A percentile compares a stretch with the other conserved stretches of the same genome.
Conservation (phyloP, 2,329 filamentous ascomycete species). For the Aspergillus carbonarius region DNA sequence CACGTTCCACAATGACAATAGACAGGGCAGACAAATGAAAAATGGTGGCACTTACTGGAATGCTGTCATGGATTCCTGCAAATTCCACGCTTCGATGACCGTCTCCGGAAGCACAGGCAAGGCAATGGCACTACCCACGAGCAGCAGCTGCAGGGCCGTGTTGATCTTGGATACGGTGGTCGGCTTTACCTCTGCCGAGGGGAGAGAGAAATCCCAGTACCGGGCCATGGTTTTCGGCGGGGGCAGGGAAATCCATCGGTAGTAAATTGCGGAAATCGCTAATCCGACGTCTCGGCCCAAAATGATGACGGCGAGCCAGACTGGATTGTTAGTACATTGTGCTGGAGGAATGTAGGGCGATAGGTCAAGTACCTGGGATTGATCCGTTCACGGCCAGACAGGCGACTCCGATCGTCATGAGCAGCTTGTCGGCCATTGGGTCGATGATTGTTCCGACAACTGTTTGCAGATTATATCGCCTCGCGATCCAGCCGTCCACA, state of each 20-base stretch:
- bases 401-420: constrained; percentile 92
- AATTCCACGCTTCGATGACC: constrained; percentile 55
- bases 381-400: constrained; percentile 79
- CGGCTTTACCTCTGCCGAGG: constrained; percentile 47
- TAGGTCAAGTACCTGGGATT: constrained; percentile 62
- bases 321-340: constrained; percentile 40
- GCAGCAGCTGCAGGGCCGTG: constrained; percentile 82
- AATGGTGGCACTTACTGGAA: constrained; percentile 40
- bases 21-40: neutral
- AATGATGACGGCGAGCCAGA: constrained; percentile 87
- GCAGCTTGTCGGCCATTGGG: constrained; percentile 92
- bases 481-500: constrained; percentile 90
- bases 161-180: constrained; percentile 64
- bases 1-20: neutral
- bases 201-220: constrained; percentile 97
- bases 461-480: constrained; percentile 82
- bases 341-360: neutral
- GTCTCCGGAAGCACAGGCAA: constrained; percentile 67
- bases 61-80: constrained; percentile 61
- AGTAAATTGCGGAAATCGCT: constrained; percentile 85
- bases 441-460: constrained; percentile 94
- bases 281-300: constrained; percentile 84
- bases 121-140: constrained; percentile 81
- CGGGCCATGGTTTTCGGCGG: constrained; percentile 86
- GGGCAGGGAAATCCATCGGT: constrained; percentile 90